Evolutionary conservation across 1,139 yeast species (phyloP).

Genomic region (Saccharomyces uvarum): DNA sequence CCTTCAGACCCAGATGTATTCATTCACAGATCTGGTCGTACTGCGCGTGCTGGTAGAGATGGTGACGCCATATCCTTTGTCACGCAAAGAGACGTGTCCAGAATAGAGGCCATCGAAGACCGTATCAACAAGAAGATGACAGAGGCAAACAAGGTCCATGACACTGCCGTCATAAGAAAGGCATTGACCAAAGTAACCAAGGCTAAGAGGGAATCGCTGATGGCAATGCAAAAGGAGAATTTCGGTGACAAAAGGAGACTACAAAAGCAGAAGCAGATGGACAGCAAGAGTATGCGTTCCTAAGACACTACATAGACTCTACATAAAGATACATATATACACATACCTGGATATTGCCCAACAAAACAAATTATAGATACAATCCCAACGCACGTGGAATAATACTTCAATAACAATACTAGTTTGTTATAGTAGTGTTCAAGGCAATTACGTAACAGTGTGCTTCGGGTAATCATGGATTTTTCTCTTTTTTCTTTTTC

Average conservation of each 20-base stretch:
- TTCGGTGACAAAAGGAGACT: constrained; percentile 69
- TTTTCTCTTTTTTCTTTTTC: not conserved
- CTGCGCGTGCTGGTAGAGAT: constrained; percentile 95
- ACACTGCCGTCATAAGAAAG: constrained; percentile 64
- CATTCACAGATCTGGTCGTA: constrained; percentile 98
- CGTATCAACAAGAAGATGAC: constrained; percentile 74
- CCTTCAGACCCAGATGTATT: constrained; percentile 97
- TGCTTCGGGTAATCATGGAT: not conserved
- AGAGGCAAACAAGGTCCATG: constrained; percentile 60
- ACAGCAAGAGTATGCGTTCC: constrained; percentile 12
- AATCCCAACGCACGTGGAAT: not conserved
- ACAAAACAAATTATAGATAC: not conserved
- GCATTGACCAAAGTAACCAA: constrained; percentile 62
- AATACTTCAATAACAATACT: not conserved
- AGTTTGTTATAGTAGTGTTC: not conserved
- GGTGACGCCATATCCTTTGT: constrained; percentile 69
- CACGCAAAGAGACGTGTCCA: constrained; percentile 73
- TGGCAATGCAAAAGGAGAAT: constrained; percentile 88
- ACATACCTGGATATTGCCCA: not conserved
- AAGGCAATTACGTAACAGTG: not conserved
- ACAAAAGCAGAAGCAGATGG: constrained; percentile 42
- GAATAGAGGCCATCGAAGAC: constrained; percentile 80
- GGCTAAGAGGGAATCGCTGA: constrained; percentile 81
- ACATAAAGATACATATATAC: not conserved
- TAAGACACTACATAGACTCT: not conserved